Evolutionary conservation across 495 filamentous ascomycete species (phyloP), one percentile per base, ranked within the genome.

Genomic region (Aspergillus affinis): DNA sequence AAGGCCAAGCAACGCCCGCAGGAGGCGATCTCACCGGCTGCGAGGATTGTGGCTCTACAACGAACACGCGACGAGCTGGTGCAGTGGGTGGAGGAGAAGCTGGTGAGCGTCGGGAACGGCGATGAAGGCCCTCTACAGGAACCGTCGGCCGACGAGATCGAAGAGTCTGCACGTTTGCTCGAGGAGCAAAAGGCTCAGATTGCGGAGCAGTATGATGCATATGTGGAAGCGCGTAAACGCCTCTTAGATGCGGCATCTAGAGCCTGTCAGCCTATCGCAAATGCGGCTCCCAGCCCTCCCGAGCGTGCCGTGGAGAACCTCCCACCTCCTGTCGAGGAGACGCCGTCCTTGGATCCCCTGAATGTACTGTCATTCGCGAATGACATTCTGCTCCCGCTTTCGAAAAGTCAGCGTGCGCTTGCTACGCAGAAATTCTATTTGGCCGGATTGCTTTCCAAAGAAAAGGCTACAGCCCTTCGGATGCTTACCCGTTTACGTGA

Each of bases 81-180:
- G 45, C 78, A 80, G 62, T 91, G 88, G 88, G 87, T 91, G 21
- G 88, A 91, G 67, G 75, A 79, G 13, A 87, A 88, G 60, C 73
- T 91, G 8, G 75, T 78, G 29, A 82, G 77, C 55, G 83, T 82
- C 21, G 75, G 75, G n/a, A 75, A 68, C 51, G 64, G 57, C 0
- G 74, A 72, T 18, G 76, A 76, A 51, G 75, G 68, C 10, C 68
- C 71, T 47, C 71, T 78, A 30, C 74, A 78, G 51, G 72, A 77
- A 23, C 56, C 73, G 20, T 63, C 58, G 60, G 60, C 62, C 9
- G 68, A 69, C 48, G 76, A 75, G 55, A 76, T 72, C 3, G 71
- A 75, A 52, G 72, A 65, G 47, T 76, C 74, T 27, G 66, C 62
- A n/a, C 68, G 59, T 44, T 61, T 62, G 58, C 75, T 63, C 54